Base-by-base conservation (phyloP, 768 basidiomycete genomes). In the Punctularia strigosozonata region DNA sequence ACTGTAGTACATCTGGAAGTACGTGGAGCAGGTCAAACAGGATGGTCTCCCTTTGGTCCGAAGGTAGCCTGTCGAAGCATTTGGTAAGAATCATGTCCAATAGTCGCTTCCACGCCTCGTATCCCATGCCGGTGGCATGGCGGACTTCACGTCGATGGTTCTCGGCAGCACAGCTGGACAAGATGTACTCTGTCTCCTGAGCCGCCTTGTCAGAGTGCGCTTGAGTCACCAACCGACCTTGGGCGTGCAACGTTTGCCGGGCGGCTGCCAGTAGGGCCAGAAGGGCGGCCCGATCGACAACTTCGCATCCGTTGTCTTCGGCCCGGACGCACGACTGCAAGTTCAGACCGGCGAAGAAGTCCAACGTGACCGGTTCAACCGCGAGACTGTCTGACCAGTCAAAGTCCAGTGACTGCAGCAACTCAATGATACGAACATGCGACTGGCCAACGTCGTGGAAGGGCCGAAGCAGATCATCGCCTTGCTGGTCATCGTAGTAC, bases 21-120 rank as follows among this genome's bases (percentile, higher is more conserved):
- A 86, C 78, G 48, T 85, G 80, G 15, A 98, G 69, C 15, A 98
- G 64, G 53, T 95, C 94, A 48, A 94, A 88, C 4, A 95, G 66
- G 66, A 94, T 81, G 44, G 77, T 80, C 58, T 97, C 91, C 19
- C 88, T 73, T 19, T 75, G 77, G 42, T 89, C 84, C 44, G 80
- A 75, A 0, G 86, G 81, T 10, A 95, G 66, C 24, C 81, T 77
- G 42, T 77, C 69, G 60, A 94, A 94, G 41, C 88, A 87, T 51
- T 89, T 89, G 22, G 77, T 78, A 14, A 98, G 69, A 2, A 80
- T 75, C 54, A 89, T 77, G 60, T 94, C 87, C 38, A 98, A 66
- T 25, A 91, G 54, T 26, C 80, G 68, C 41, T 81, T 76, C 92
- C 92, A 97, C 0, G 91, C 70, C 42, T 83, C 78, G 52, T 87